These are phyloP conservation scores for Echeveria elegans DNA, from an alignment of 164 flowering plant species.

Conservation along the genomic window DNA sequence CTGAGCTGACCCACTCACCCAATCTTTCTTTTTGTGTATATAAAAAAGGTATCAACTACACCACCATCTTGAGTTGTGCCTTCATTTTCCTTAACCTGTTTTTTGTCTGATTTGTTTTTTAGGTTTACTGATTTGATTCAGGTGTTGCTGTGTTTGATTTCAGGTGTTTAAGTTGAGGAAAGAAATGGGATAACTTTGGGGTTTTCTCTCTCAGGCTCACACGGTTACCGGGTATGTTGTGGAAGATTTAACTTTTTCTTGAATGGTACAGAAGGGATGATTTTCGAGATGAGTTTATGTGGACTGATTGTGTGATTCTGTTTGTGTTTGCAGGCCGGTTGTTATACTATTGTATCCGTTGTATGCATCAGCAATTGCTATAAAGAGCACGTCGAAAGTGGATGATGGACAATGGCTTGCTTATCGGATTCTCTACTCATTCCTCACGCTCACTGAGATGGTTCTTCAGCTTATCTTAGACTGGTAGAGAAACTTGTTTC, in stretches of 20 bases:
- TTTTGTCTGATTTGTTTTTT: neutral
- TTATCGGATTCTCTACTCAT: constrained; percentile 94
- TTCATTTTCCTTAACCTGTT: neutral
- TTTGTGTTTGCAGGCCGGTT: constrained; percentile 50
- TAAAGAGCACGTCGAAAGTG: constrained; percentile 68
- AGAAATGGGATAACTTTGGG: constrained; percentile 49
- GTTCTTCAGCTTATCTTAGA: constrained; percentile 49
- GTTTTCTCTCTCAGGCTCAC: constrained; percentile 43
- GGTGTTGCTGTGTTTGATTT: neutral
- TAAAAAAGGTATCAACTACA: neutral
- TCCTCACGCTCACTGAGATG: constrained; percentile 84
- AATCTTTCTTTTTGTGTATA: neutral
- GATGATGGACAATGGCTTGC: constrained; percentile 99
- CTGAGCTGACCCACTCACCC: neutral
- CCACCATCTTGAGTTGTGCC: neutral
- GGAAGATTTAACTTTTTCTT: neutral
- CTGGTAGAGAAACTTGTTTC: too few relatives aligned
- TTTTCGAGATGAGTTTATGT: neutral
- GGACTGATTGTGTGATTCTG: constrained; percentile 5
- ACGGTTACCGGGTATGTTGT: constrained; percentile 53
- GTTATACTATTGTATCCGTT: constrained; percentile 77
- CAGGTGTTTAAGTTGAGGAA: neutral
- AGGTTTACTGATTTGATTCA: neutral
- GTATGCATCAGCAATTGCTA: constrained; percentile 87
- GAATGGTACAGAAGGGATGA: neutral